Conservation (phyloP, 2,329 filamentous ascomycete species). For the Pseudogymnoascus sp. region DNA sequence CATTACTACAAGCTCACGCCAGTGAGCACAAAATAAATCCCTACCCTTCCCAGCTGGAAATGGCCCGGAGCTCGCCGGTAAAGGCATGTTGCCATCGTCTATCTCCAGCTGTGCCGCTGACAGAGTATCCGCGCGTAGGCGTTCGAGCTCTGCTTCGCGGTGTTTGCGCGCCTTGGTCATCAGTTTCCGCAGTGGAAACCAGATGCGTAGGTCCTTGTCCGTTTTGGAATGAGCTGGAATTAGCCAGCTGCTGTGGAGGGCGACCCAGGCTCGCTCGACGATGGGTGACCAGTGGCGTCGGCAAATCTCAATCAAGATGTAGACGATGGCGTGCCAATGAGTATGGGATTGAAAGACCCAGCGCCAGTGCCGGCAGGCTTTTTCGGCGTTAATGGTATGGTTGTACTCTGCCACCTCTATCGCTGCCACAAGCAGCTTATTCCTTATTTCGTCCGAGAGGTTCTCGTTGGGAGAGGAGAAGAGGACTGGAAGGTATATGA, state of each 20-base stretch:
- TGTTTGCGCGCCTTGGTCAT: slow-evolving; percentile 22
- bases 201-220: slow-evolving; percentile 8
- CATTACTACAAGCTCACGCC: slow-evolving; percentile 27
- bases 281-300: slow-evolving; percentile 11
- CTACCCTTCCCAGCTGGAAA: slow-evolving; percentile 19
- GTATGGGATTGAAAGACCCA: not conserved
- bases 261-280: slow-evolving; percentile 18
- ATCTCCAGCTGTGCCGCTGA: slow-evolving; percentile 22
- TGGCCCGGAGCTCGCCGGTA: slow-evolving; percentile 27
- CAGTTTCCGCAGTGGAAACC: slow-evolving; percentile 13
- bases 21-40: slow-evolving; percentile 25
- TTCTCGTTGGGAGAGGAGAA: slow-evolving; percentile 35
- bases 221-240: not conserved
- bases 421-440: slow-evolving; percentile 42
- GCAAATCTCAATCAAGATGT: not conserved
- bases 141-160: slow-evolving; percentile 28
- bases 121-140: slow-evolving; percentile 25
- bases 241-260: slow-evolving; percentile 7
- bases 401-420: slow-evolving; percentile 52
- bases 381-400: slow-evolving; percentile 48
- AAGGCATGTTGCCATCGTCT: slow-evolving; percentile 18
- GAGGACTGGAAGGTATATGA: slow-evolving; percentile 47
- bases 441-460: slow-evolving; percentile 34
- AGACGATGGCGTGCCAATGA: not conserved
- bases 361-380: slow-evolving; percentile 32